These are phyloP conservation scores for Penicillium canariense DNA, from an alignment of 495 filamentous ascomycete species.

Conservation along the genomic window DNA sequence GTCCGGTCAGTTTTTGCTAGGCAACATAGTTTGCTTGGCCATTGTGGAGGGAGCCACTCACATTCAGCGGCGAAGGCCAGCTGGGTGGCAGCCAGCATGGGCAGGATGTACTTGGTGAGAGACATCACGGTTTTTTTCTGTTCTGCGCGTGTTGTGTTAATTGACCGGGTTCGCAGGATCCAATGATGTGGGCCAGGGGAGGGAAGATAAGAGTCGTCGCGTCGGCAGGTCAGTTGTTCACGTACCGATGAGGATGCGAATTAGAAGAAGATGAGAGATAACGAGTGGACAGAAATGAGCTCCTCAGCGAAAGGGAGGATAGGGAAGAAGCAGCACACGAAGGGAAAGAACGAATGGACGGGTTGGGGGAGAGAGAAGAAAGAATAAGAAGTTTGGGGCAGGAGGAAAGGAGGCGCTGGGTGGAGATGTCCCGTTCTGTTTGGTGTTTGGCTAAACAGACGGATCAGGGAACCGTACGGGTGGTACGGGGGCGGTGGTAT, in stretches of 20 bases:
- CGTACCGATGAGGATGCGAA: slow-evolving; percentile 19
- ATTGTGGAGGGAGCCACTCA: slow-evolving; percentile 13
- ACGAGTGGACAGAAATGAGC: slow-evolving; percentile 31
- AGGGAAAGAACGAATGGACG: slow-evolving; percentile 49
- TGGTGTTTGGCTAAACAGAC: neutral
- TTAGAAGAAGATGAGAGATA: slow-evolving; percentile 15
- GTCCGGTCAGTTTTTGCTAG: neutral
- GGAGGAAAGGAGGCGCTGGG: slow-evolving; percentile 40
- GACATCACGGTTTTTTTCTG: slow-evolving; percentile 60
- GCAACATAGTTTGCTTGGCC: neutral
- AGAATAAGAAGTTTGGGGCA: slow-evolving; percentile 32
- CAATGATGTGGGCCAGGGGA: neutral
- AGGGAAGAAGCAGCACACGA: slow-evolving; percentile 27
- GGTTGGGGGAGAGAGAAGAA: slow-evolving; percentile 42
- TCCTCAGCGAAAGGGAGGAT: slow-evolving; percentile 30
- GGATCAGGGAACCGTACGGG: neutral
- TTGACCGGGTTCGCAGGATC: neutral
- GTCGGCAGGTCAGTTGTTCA: neutral
- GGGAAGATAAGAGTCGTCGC: neutral
- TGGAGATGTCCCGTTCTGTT: slow-evolving; percentile 27
- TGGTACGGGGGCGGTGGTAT: too few species aligned
- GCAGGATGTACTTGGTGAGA: slow-evolving; percentile 69
- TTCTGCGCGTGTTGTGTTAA: slow-evolving; percentile 12
- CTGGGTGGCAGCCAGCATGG: slow-evolving; percentile 66
- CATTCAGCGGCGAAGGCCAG: slow-evolving; percentile 56